Conservation (phyloP, 2,329 filamentous ascomycete genomes). For the Alternaria angustiovoidea region DNA sequence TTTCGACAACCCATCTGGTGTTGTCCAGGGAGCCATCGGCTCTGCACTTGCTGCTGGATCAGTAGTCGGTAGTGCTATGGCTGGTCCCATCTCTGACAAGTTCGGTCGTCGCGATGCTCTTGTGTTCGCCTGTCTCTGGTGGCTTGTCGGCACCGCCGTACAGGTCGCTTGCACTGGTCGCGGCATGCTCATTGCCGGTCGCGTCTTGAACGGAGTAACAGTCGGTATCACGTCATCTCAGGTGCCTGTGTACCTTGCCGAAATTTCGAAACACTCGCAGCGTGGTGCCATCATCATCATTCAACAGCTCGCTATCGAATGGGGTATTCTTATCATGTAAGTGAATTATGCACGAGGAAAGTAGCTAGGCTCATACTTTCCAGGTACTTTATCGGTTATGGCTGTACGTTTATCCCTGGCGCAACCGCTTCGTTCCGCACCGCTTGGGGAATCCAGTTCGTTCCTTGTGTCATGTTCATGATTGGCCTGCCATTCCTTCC, state of each 20-base stretch:
- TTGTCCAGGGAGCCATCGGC: constrained; percentile 60
- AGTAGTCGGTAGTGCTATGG: constrained; percentile 69
- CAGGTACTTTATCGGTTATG: constrained; percentile 48
- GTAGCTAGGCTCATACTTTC: constrained; percentile 33
- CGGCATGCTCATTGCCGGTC: constrained; percentile 74
- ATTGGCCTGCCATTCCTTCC: constrained; percentile 62
- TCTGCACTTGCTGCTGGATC: constrained; percentile 73
- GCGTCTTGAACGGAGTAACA: constrained; percentile 75
- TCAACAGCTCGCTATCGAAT: constrained; percentile 79
- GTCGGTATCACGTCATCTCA: constrained; percentile 77
- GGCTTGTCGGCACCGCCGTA: constrained; percentile 68
- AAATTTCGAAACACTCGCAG: constrained; percentile 67
- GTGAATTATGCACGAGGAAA: background rate
- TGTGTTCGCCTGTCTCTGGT: constrained; percentile 62
- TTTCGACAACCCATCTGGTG: constrained; percentile 60
- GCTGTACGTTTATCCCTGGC: constrained; percentile 44
- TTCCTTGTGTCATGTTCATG: constrained; percentile 48
- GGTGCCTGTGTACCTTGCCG: constrained; percentile 73
- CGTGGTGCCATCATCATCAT: constrained; percentile 73
- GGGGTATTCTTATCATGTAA: constrained; percentile 57
- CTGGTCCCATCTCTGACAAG: constrained; percentile 66
- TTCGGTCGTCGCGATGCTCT: constrained; percentile 64
- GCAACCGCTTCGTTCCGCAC: constrained; percentile 44
- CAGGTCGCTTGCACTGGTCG: constrained; percentile 71
- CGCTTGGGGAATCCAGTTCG: constrained; percentile 50